Base-by-base conservation (phyloP, 768 basidiomycete species). In the Amanita molliuscula region DNA sequence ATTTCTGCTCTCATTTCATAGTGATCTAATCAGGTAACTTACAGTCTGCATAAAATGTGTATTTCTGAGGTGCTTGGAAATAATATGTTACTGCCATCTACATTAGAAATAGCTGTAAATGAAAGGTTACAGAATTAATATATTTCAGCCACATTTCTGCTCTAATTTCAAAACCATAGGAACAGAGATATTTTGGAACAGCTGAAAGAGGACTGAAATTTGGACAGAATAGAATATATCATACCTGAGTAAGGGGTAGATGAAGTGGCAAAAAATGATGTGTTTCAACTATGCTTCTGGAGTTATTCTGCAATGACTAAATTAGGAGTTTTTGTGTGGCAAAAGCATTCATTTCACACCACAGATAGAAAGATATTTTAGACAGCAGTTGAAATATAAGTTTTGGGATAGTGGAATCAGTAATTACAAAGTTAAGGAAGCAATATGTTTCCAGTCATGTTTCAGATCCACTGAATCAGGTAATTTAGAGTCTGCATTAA, bases 31-130 rank as follows among this genome's bases (percentile, higher is more conserved):
- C 40, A 42, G 40, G 40, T 42, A 42, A 42, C 40, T 42, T 42
- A 42, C 6, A 42, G 23, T 42, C 40, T 42, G 40, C 23, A 20
- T 42, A 20, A 42, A 20, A 42, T 42, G 21, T 42, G 4, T 42
- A 42, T 42, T 42, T 42, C 40, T 42, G 40, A 42, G 40, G 40
- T 42, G 23, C 40, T 42, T 42, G 40, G 40, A 26, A 42, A 42
- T 42, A 42, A 42, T 20, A 42, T 42, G 40, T 42, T 42, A 20
- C 40, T 42, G 40, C 40, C 40, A 42, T 42, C 40, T 36, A 36
- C 35, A 36, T 9, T 36, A 36, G 35, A 36, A 16, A 36, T 36
- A 16, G 35, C n/a, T 9, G 35, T 16, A 36, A 36, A 36, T 36
- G 35, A 36, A 36, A 36, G 35, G 15, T 36, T 36, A n/a, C 6